Base-by-base conservation (phyloP, 1,284 basidiomycete species). In the Salmacisia buchloeana region DNA sequence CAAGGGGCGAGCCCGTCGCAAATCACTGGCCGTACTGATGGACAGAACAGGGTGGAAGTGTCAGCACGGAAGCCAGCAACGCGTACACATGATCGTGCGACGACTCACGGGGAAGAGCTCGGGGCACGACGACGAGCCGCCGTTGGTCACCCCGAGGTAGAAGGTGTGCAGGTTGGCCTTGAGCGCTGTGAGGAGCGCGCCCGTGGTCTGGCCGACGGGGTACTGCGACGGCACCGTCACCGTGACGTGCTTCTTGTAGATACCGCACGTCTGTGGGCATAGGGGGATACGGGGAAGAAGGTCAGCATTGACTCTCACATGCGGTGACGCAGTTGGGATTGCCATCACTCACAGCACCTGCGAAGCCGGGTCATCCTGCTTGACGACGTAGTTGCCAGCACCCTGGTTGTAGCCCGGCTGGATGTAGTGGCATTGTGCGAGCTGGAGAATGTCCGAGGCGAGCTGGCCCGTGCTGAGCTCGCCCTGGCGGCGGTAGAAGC, bases 81-180 rank as follows among this genome's bases (percentile, higher is more conserved):
- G n/a, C n/a, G n/a, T n/a, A n/a, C n/a, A n/a, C n/a, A n/a, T n/a
- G n/a, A n/a, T n/a, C n/a, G n/a, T n/a, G n/a, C n/a, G n/a, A n/a
- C n/a, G n/a, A n/a, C n/a, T n/a, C n/a, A n/a, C n/a, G n/a, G 58
- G 58, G 59, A 60, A 43, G 18, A 52, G 21, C 29, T 46, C 33
- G 36, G 49, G 59, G 59, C 43, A 43, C 33, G 18, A 33, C 13
- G 58, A 59, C 7, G 21, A 25, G 34, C 39, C 39, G 38, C 43
- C 43, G 43, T 29, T 43, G 34, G 58, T 59, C 9, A 33, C 49
- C 18, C 49, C 49, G 15, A 15, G 49, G 49, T 54, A 54, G 29
- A 54, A 54, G 29, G 25, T 54, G 49, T n/a, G 49, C 1, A 54
- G 49, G 49, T 54, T 54, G 1, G 27, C 27, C 49, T 54, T 54